phyloP scores from a whole-genome alignment of 2,329 filamentous ascomycete genomes.

The Fusarium brevicatenulatum region DNA sequence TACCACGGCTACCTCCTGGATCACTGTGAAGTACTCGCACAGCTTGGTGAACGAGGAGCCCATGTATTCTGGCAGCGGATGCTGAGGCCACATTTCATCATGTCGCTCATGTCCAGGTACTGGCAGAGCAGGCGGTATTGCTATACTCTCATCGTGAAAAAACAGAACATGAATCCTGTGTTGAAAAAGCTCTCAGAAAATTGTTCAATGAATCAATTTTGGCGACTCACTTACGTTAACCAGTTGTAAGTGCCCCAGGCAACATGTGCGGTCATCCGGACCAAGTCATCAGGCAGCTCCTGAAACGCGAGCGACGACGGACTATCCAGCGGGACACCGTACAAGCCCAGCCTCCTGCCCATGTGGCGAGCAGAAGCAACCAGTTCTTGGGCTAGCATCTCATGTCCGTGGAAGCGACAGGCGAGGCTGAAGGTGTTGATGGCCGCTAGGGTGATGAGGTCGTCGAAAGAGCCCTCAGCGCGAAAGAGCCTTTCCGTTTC shows the following conservation, averaged over 20 bases:
- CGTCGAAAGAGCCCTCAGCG: not conserved
- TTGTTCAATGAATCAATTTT: no score
- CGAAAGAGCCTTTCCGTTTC: not conserved
- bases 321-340: not conserved
- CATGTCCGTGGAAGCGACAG: not conserved
- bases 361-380: not conserved
- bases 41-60: not conserved
- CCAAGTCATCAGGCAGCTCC: not conserved
- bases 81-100: not conserved
- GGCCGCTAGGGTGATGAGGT: not conserved
- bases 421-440: constrained; percentile 2
- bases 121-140: not conserved
- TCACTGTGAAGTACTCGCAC: not conserved
- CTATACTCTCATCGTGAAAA: not conserved
- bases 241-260: not conserved
- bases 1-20: not conserved
- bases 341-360: not conserved
- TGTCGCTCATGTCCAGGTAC: not conserved
- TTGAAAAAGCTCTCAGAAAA: not conserved
- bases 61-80: not conserved
- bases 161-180: not conserved
- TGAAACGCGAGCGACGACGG: not conserved
- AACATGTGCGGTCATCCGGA: not conserved
- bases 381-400: not conserved
- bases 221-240: not conserved